phyloP scores from a whole-genome alignment of 805 yeast genomes.

The Ogataea neopini region DNA sequence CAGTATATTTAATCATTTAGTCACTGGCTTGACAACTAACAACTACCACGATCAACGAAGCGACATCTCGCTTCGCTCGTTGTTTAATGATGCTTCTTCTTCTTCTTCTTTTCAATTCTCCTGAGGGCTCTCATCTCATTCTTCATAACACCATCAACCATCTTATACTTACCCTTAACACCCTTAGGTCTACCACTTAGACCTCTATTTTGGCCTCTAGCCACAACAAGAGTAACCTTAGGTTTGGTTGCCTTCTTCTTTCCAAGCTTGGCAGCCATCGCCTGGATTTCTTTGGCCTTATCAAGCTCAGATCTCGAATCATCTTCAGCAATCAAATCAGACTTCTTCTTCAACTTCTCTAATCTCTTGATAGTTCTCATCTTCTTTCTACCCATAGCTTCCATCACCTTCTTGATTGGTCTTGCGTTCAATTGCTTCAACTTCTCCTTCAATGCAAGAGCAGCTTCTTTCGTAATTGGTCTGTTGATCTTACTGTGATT shows the following conservation, averaged over 20 bases:
- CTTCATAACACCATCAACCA: conserved; percentile 98
- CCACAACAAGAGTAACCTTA: conserved; percentile 85
- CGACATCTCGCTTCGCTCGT: neutral
- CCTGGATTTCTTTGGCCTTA: conserved; percentile 89
- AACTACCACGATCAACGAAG: neutral
- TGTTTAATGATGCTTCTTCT: conserved; percentile 46
- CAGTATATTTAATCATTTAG: too few species aligned
- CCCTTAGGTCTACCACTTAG: conserved; percentile 96
- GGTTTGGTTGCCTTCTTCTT: conserved; percentile 71
- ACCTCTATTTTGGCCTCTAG: conserved; percentile 82
- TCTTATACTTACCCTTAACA: conserved; percentile 94
- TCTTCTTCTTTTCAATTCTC: conserved; percentile 85
- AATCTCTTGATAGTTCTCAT: conserved; percentile 85
- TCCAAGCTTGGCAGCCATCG: conserved; percentile 79
- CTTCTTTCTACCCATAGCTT: conserved; percentile 95
- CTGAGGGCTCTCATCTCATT: conserved; percentile 93
- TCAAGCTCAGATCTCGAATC: conserved; percentile 85
- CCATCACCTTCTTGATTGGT: conserved; percentile 98
- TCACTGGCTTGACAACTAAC: too few species aligned
- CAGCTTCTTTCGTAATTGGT: conserved; percentile 96
- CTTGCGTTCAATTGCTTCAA: conserved; percentile 86
- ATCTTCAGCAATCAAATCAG: conserved; percentile 88
- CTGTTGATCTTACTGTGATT: conserved; percentile 80
- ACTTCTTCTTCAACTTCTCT: conserved; percentile 89
- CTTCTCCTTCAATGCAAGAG: conserved; percentile 72